phyloP scores from a whole-genome alignment of 2,329 filamentous ascomycete genomes.

The Ilyonectria robusta region DNA sequence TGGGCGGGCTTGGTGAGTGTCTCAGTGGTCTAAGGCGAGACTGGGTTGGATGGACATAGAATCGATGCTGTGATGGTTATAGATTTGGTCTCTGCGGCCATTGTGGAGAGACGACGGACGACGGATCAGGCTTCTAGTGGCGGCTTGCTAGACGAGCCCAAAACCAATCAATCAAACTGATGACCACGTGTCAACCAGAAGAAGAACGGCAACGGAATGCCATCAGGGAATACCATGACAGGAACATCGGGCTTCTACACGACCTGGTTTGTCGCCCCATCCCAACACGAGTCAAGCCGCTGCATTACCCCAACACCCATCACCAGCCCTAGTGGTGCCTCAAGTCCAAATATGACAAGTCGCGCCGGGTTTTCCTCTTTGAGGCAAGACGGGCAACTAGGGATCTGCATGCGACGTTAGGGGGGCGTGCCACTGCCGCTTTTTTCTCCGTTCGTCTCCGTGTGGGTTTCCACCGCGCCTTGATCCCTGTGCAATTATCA shows the following conservation, averaged over 20 bases:
- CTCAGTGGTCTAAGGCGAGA: not conserved
- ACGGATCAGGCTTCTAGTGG: too few species aligned
- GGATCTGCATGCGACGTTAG: not conserved
- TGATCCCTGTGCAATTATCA: conserved; percentile 20
- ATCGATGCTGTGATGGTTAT: not conserved
- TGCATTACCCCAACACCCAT: not conserved
- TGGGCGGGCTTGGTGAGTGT: not conserved
- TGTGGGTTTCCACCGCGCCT: conserved; percentile 1
- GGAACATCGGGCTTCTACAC: not conserved
- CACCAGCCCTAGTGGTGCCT: not conserved
- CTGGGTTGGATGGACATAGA: not conserved
- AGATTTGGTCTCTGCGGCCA: not conserved
- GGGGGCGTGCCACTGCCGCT: conserved; percentile 6
- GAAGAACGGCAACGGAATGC: not conserved
- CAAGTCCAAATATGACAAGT: conserved; percentile 19
- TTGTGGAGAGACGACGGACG: too few species aligned
- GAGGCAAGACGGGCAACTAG: conserved; percentile 4
- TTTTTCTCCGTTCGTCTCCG: conserved; percentile 5
- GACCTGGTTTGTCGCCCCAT: conserved; percentile 1
- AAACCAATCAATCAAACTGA: not conserved
- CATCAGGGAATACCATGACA: not conserved
- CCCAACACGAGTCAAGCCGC: not conserved
- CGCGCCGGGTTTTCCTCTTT: conserved; percentile 14
- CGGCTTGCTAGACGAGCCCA: too few species aligned
- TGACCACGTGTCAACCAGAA: not conserved